These are phyloP conservation scores for Daldinia bambusicola DNA, from an alignment of 495 filamentous ascomycete genomes.

Conservation along the genomic window DNA sequence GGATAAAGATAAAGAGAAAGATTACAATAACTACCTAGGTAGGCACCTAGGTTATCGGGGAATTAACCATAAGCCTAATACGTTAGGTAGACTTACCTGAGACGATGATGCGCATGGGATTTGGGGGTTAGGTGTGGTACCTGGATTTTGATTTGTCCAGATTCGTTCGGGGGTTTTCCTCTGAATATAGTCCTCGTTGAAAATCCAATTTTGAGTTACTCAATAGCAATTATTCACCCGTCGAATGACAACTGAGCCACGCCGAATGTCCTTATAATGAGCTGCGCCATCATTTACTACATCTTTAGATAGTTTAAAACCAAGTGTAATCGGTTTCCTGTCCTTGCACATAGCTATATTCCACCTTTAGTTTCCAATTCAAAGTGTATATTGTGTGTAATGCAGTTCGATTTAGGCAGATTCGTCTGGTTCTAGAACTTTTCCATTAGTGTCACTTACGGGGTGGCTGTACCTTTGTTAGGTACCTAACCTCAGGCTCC, in stretches of 20 bases:
- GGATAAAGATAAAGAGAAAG: too few species aligned
- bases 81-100: not conserved
- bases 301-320: constrained; percentile 1
- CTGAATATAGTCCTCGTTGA: not conserved
- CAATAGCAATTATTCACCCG: not conserved
- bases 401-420: not conserved
- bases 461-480: not conserved
- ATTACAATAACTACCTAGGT: not conserved
- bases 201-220: not conserved
- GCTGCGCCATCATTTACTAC: not conserved
- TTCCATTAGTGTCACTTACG: not conserved
- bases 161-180: not conserved
- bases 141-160: not conserved
- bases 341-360: not conserved
- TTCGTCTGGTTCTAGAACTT: not conserved
- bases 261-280: constrained; percentile 10
- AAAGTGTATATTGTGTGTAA: not conserved
- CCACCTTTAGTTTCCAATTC: not conserved
- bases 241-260: not conserved
- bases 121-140: not conserved
- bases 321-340: not conserved
- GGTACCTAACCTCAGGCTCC: too few species aligned
- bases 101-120: too few species aligned
- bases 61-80: not conserved
- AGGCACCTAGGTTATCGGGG: not conserved